phyloP scores from a whole-genome alignment of 108 stramenopile genomes.

The Pseudonitzschia pungens region DNA sequence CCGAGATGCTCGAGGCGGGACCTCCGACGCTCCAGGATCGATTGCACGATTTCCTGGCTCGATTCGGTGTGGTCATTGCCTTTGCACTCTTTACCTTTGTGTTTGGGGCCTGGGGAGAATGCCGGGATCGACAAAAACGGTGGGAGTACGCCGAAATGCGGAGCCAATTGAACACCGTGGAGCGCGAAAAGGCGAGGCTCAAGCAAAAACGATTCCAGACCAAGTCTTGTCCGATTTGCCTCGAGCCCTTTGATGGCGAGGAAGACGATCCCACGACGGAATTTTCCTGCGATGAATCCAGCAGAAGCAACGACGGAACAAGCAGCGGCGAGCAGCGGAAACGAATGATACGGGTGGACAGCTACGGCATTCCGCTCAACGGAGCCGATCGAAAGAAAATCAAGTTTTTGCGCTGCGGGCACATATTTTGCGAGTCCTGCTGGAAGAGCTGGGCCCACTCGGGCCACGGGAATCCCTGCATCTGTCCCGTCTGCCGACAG shows the following conservation, averaged over 20 bases:
- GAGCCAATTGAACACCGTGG: conserved; percentile 58
- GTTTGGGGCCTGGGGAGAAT: conserved; percentile 87
- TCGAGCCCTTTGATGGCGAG: conserved; percentile 57
- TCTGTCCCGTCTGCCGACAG: conserved; percentile 84
- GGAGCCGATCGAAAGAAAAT: conserved; percentile 72
- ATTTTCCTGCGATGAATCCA: conserved; percentile 10
- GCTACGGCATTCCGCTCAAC: conserved; percentile 61
- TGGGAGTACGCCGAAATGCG: conserved; percentile 62
- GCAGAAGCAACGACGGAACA: not conserved
- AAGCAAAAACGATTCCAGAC: conserved; percentile 69
- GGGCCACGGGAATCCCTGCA: conserved; percentile 75
- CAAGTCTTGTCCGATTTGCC: conserved; percentile 74
- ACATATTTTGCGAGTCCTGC: conserved; percentile 85
- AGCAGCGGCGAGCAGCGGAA: not conserved
- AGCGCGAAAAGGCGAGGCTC: conserved; percentile 69
- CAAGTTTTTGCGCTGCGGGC: conserved; percentile 84
- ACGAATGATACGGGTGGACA: conserved; percentile 55
- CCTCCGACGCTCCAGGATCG: conserved; percentile 73
- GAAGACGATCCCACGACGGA: conserved; percentile 11
- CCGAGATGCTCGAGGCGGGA: conserved; percentile 60
- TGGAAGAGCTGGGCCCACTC: conserved; percentile 81
- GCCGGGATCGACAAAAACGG: conserved; percentile 73
- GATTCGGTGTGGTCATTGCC: conserved; percentile 80
- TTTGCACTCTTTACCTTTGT: conserved; percentile 82
- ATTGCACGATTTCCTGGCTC: conserved; percentile 62